A percentile compares a stretch with the other conserved stretches of the same genome.
phyloP scores from a whole-genome alignment of 2,329 filamentous ascomycete species.

The Eutypella sp. region DNA sequence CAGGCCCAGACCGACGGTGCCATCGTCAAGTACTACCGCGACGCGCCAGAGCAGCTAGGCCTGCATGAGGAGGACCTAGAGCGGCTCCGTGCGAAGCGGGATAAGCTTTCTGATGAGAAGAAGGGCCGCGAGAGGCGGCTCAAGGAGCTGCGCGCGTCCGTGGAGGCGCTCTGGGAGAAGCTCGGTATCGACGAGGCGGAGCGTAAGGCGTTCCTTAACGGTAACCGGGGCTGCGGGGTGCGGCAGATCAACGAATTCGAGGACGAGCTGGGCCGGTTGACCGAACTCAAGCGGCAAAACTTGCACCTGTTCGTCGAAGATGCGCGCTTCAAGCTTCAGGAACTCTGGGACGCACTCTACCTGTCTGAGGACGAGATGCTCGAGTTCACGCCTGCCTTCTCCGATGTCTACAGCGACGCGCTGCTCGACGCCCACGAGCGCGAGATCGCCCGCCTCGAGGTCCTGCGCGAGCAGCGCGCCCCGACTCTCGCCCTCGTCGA shows the following conservation, averaged over 20 bases:
- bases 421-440: conserved; percentile 91
- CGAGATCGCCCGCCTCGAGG: conserved; percentile 78
- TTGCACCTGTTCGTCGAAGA: conserved; percentile 95
- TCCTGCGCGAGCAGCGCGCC: conserved; percentile 78
- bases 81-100: conserved; percentile 66
- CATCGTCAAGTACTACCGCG: conserved; percentile 85
- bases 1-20: conserved; percentile 84
- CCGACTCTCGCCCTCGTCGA: conserved; percentile 81
- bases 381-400: conserved; percentile 94
- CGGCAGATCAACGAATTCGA: conserved; percentile 94
- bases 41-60: conserved; percentile 89
- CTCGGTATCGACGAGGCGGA: conserved; percentile 79
- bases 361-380: conserved; percentile 98
- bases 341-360: conserved; percentile 90
- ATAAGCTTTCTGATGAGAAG: conserved; percentile 86
- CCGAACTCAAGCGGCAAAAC: conserved; percentile 92
- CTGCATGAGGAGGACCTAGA: conserved; percentile 82
- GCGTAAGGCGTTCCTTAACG: conserved; percentile 77
- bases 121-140: conserved; percentile 72
- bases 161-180: conserved; percentile 87
- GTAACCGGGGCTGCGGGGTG: conserved; percentile 85
- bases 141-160: conserved; percentile 67
- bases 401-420: conserved; percentile 94
- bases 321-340: conserved; percentile 81
- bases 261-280: conserved; percentile 78